Conservation (phyloP, 2,329 filamentous ascomycete species). For the Stagonosporopsis vannaccii region DNA sequence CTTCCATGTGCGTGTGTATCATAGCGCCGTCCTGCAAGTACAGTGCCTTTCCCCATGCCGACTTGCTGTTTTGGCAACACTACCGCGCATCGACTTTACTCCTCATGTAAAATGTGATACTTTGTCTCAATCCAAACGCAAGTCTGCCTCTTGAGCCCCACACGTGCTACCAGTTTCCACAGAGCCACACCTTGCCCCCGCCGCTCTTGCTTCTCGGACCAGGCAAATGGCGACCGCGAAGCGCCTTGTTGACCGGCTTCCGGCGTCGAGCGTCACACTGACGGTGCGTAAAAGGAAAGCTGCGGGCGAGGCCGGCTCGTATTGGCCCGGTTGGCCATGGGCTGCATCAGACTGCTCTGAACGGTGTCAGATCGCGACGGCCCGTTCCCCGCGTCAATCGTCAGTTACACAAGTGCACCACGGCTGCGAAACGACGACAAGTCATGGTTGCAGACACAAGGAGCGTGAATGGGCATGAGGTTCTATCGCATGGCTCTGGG, state of each 20-base stretch:
- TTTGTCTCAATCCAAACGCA: background rate
- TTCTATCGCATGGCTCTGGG: too few relatives aligned
- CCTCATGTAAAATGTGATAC: too few relatives aligned
- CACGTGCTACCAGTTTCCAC: too few relatives aligned
- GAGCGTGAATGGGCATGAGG: background rate
- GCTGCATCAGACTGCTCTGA: slow-evolving; percentile 24
- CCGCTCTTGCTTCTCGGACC: background rate
- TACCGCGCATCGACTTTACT: too few relatives aligned
- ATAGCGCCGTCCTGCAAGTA: too few relatives aligned
- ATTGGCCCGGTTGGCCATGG: slow-evolving; percentile 21
- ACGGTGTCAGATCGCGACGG: slow-evolving; percentile 40
- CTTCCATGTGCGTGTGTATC: background rate
- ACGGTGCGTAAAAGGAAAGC: slow-evolving; percentile 1
- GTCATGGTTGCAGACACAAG: background rate
- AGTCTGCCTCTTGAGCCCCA: too few relatives aligned
- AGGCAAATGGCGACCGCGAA: background rate
- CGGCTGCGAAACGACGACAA: slow-evolving; percentile 8
- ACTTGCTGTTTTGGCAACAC: too few relatives aligned
- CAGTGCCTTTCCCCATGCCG: too few relatives aligned
- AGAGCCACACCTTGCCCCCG: background rate
- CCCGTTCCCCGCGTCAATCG: slow-evolving; percentile 31
- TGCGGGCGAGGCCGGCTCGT: slow-evolving; percentile 18
- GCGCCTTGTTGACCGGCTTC: background rate
- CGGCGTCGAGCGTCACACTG: slow-evolving; percentile 9
- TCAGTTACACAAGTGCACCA: slow-evolving; percentile 8